phyloP scores from a whole-genome alignment of 805 yeast genomes.

The Hanseniaspora lachancei region DNA sequence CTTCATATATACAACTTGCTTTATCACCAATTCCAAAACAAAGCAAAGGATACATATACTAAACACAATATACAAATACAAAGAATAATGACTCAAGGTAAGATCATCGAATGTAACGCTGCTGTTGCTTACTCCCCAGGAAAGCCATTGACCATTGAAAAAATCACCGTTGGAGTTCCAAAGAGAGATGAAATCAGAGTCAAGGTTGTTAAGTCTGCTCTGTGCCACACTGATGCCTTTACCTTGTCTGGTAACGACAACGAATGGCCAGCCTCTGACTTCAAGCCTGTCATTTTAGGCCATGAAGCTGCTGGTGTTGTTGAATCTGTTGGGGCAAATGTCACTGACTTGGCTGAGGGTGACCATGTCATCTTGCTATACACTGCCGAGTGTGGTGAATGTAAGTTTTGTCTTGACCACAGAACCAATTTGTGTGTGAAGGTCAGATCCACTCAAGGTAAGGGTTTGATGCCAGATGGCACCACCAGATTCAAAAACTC shows the following conservation, averaged over 20 bases:
- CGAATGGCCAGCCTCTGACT: constrained; percentile 48
- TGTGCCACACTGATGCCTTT: constrained; percentile 97
- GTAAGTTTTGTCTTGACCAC: constrained; percentile 88
- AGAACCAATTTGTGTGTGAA: constrained; percentile 94
- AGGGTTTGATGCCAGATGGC: constrained; percentile 98
- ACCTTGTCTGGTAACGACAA: constrained; percentile 91
- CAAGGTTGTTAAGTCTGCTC: constrained; percentile 77
- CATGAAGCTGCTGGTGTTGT: constrained; percentile 98
- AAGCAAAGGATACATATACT: background rate
- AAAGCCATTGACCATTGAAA: constrained; percentile 69
- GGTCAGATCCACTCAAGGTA: constrained; percentile 94
- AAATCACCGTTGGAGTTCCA: constrained; percentile 84
- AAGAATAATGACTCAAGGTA: constrained; percentile 20
- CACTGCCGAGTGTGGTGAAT: constrained; percentile 92
- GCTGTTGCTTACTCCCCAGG: constrained; percentile 98
- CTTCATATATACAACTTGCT: too few relatives aligned
- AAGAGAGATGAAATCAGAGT: constrained; percentile 95
- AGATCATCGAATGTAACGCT: constrained; percentile 73
- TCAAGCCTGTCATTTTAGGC: constrained; percentile 83
- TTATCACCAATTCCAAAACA: too few relatives aligned
- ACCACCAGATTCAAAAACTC: constrained; percentile 72
- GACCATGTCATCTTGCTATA: constrained; percentile 88
- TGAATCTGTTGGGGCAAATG: constrained; percentile 90
- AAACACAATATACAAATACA: background rate
- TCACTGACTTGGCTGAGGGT: constrained; percentile 77